phyloP scores from a whole-genome alignment of 2,329 filamentous ascomycete genomes.

The Endoconidiophora polonica region DNA sequence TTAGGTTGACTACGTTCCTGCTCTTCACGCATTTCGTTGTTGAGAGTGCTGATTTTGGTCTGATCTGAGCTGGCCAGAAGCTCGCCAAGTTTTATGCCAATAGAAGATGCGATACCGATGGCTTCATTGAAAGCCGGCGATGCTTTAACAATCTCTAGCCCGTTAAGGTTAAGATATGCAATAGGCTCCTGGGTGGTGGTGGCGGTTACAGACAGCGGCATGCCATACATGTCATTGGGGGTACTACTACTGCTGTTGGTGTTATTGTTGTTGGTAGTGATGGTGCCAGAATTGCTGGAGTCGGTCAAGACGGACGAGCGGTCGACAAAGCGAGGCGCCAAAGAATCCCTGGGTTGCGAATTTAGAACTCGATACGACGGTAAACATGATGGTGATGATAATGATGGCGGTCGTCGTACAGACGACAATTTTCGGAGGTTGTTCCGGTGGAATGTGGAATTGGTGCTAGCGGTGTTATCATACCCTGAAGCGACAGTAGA shows the following conservation, averaged over 20 bases:
- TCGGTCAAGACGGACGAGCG: conserved; percentile 29
- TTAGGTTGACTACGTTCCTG: conserved; percentile 41
- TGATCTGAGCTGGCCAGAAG: conserved; percentile 35
- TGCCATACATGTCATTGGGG: no score
- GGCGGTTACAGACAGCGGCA: conserved; percentile 21
- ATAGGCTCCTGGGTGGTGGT: conserved; percentile 31
- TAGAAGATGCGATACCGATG: conserved; percentile 30
- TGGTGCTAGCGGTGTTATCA: conserved; percentile 15
- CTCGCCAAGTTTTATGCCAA: conserved; percentile 36
- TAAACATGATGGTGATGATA: not conserved
- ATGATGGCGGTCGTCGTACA: not conserved
- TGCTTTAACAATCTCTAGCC: conserved; percentile 39
- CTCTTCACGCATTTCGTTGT: conserved; percentile 38
- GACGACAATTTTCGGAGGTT: conserved; percentile 19
- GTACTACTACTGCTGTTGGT: no score
- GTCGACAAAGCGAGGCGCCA: conserved; percentile 33
- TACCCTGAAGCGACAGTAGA: conserved; percentile 22
- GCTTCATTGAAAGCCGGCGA: conserved; percentile 39
- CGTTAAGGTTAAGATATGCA: conserved; percentile 38
- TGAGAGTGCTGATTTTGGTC: conserved; percentile 33
- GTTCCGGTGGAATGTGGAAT: conserved; percentile 22
- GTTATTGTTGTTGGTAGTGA: conserved; percentile 19
- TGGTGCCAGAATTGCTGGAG: conserved; percentile 27
- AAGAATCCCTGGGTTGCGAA: conserved; percentile 33
- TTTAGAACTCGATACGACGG: conserved; percentile 33